Evolutionary conservation across 495 filamentous ascomycete species (phyloP).

Genomic region (Lindgomyces ingoldianus): DNA sequence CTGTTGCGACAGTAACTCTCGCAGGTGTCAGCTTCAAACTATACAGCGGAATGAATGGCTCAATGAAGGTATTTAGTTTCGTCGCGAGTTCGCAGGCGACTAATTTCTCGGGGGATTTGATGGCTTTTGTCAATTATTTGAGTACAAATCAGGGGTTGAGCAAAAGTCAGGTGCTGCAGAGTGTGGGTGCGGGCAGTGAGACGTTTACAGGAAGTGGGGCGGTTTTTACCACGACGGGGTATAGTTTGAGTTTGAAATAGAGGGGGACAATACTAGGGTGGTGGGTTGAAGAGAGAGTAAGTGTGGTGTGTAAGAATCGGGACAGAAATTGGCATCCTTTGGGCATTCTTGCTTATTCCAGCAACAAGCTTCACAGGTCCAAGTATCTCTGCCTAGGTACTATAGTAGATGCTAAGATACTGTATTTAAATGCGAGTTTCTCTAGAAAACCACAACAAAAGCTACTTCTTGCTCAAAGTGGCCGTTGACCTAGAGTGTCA

Average conservation of each 20-base stretch:
- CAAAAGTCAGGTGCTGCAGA: slow-evolving; percentile 56
- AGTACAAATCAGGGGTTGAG: slow-evolving; percentile 52
- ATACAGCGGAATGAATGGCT: slow-evolving; percentile 58
- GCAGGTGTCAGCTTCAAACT: slow-evolving; percentile 55
- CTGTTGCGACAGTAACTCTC: slow-evolving; percentile 57
- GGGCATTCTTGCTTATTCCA: too few species aligned
- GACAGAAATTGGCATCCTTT: too few species aligned
- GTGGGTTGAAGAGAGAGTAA: too few species aligned
- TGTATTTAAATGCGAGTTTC: too few species aligned
- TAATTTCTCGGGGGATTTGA: slow-evolving; percentile 58
- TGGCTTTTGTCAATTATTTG: slow-evolving; percentile 61
- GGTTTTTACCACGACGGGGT: slow-evolving; percentile 6
- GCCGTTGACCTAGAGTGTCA: too few species aligned
- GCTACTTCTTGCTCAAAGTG: too few species aligned
- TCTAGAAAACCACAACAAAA: too few species aligned
- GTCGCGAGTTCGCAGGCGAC: slow-evolving; percentile 48
- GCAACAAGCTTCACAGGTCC: neutral
- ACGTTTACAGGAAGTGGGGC: slow-evolving; percentile 41
- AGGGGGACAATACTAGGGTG: too few species aligned
- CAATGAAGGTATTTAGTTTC: slow-evolving; percentile 62
- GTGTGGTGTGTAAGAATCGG: too few species aligned
- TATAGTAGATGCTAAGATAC: neutral
- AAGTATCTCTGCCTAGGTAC: neutral
- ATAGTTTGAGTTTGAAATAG: slow-evolving; percentile 6
- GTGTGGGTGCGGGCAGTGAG: slow-evolving; percentile 60